Base-by-base conservation (phyloP, 192 early-diverging fungal genomes). In the Lobulomyces angularis region DNA sequence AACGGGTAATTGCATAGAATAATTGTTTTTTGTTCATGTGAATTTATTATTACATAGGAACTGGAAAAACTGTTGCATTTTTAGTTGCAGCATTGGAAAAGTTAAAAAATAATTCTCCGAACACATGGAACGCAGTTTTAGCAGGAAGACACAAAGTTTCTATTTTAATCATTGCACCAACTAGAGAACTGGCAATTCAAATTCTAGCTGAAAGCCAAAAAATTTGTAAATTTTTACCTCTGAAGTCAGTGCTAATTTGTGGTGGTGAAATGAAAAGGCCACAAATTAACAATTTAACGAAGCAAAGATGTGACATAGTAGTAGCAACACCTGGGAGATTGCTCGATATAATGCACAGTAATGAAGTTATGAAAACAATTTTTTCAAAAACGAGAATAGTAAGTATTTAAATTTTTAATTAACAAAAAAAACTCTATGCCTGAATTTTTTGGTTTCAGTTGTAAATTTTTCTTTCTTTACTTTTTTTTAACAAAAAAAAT, bases 61-160 rank as follows among this genome's bases (percentile, higher is more conserved):
- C 91, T 0, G 94, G 94, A 31, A 97, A 97, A 59, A 97, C 90
- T 0, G 58, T 88, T 14, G 94, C 88, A n/a, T 97, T 97, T 43
- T 57, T 97, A 54, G 70, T 89, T 23, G 81, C 90, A 5, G 86
- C 89, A 1, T 45, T 95, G 16, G 81, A 96, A 41, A 71, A 81
- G 22, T 59, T 82, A 0, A 51, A 45, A 46, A 56, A 35, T 14
- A 23, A 23, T 9, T 7, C n/a, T 37, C 8, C 25, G 18, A 21
- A 8, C 8, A 21, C 21, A 14, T 3, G 8, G 32, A 1, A 35
- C 8, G 27, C 17, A 31, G 17, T 11, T 11, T 8, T 26, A 23
- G 8, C 41, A 7, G 50, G 41, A 9, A 29, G 43, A 18, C 14
- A 45, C 9, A 32, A 24, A 37, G 50, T 53, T 1, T 41, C 58